phyloP scores from a whole-genome alignment of 2,329 filamentous ascomycete species.

The Apiospora malaysiana region DNA sequence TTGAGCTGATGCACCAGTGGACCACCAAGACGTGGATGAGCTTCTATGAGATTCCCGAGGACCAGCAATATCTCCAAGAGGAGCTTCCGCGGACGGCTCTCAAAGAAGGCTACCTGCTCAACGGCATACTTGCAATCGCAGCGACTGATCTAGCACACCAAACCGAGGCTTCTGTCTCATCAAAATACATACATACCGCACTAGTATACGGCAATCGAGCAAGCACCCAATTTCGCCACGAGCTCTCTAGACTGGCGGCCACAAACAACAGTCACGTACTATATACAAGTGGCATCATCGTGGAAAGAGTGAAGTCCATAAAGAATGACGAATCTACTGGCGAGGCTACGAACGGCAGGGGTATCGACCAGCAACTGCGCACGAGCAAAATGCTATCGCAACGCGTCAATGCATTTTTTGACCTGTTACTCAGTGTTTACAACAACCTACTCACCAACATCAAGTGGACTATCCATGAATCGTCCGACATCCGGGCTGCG shows the following conservation, averaged over 20 bases:
- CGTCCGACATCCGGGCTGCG: not conserved
- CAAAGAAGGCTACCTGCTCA: slow-evolving; percentile 10
- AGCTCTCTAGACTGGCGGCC: not conserved
- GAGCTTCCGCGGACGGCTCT: slow-evolving; percentile 9
- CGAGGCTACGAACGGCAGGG: not conserved
- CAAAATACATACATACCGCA: slow-evolving; percentile 1
- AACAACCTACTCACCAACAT: not conserved
- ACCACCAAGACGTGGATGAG: slow-evolving; percentile 7
- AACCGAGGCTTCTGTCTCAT: not conserved
- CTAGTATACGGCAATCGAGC: slow-evolving; percentile 10
- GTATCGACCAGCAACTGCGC: not conserved
- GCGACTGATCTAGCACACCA: slow-evolving; percentile 12
- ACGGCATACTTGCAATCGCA: slow-evolving; percentile 15
- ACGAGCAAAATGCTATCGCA: not conserved
- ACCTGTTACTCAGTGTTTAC: not conserved
- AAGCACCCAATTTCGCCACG: not conserved
- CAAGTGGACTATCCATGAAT: not conserved
- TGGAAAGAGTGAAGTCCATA: not conserved
- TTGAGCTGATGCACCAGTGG: slow-evolving; percentile 20
- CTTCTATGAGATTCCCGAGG: slow-evolving; percentile 16
- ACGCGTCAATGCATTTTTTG: not conserved
- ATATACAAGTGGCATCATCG: not conserved
- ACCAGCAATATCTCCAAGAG: slow-evolving; percentile 10
- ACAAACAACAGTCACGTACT: slow-evolving; percentile 3
- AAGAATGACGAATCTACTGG: not conserved